Base-by-base conservation (phyloP, 2,329 filamentous ascomycete genomes). In the Calonectria leucothoes region DNA sequence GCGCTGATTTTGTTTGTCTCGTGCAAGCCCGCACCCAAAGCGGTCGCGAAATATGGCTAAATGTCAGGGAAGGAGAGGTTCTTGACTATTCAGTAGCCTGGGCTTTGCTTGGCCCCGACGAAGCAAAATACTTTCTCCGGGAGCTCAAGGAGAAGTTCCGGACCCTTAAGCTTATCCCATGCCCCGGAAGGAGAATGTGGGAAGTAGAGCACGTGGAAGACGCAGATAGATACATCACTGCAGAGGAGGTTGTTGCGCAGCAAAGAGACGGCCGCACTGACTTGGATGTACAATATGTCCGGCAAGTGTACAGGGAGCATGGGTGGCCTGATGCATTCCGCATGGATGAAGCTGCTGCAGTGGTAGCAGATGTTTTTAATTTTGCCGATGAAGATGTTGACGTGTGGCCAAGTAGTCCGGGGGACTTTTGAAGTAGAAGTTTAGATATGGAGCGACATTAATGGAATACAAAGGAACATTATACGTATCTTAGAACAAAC, bases 311-410 rank as follows among this genome's bases (percentile, higher is more conserved):
- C 65, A 77, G 78, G 12, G 75, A 79, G 33, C 77, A 84, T 64
- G 80, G 82, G 25, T 84, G 82, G 83, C 83, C 82, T 10, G 69
- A 82, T 49, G 65, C 78, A 35, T 85, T 83, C 72, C 76, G 75
- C 35, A 82, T 80, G 73, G 69, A 76, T 51, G 81, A 83, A 49
- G 75, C 75, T 17, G 8, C 23, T 17, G 29, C n/a, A 10, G 51
- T 15, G 1, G 20, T 57, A 10, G 51, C 7, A 35, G 23, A 23
- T n/a, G 51, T 57, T 33, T 57, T 35, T 57, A 12, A 14, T 35
- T 57, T 35, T 55, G 6, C 17, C 51, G 51, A 55, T 55, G 51
- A 55, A 3, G 27, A 33, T 15, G 4, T 11, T 11, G 7, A 11
- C 27, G 51, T 55, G 29, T 33, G 51, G 51, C 51, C 51, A 55